Evolutionary conservation across 345 rosid genomes (phyloP).

Genomic region (sweet orange (Citrus sinensis)): DVS_A1.0 CM039164.1:27813501-27814000

Average conservation of each 20-base stretch:
- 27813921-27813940: background rate
- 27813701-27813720: slow-evolving; percentile 44
- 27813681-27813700: slow-evolving; percentile 20
- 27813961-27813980: background rate
- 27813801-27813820: slow-evolving; percentile 35
- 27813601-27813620: background rate
- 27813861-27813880: slow-evolving; percentile 35
- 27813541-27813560: background rate
- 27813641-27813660: slow-evolving; percentile 3
- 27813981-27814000: background rate
- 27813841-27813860: slow-evolving; percentile 37
- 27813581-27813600: background rate
- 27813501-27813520: background rate
- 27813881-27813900: background rate
- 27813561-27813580: background rate
- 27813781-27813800: slow-evolving; percentile 30
- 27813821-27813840: slow-evolving; percentile 39
- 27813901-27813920: background rate
- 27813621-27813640: background rate
- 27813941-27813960: background rate
- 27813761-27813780: slow-evolving; percentile 40
- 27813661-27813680: background rate
- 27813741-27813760: slow-evolving; percentile 41
- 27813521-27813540: background rate
- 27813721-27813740: slow-evolving; percentile 34